Conservation (phyloP, 1,284 basidiomycete species). For the Irpex sp. region DNA sequence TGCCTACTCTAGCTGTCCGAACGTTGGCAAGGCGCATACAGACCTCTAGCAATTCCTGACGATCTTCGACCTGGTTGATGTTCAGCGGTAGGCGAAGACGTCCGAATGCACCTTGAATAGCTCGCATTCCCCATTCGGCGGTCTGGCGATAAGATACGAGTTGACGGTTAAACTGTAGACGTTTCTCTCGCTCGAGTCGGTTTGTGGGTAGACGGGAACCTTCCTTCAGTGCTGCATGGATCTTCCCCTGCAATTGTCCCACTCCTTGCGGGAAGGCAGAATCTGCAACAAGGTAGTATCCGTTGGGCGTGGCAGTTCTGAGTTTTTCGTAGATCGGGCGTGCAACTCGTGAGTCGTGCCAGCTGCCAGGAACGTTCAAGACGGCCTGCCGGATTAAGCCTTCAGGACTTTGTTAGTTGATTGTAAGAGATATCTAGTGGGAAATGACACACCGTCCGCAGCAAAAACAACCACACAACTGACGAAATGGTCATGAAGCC, state of each 20-base stretch:
- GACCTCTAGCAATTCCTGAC: slow-evolving; percentile 29
- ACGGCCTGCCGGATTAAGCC: slow-evolving; percentile 29
- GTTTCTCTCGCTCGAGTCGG: slow-evolving; percentile 15
- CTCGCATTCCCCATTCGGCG: slow-evolving; percentile 43
- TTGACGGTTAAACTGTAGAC: slow-evolving; percentile 27
- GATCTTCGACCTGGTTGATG: slow-evolving; percentile 22
- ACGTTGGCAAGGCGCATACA: slow-evolving; percentile 31
- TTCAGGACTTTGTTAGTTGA: not conserved
- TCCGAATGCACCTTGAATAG: slow-evolving; percentile 40
- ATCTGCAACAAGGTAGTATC: slow-evolving; percentile 39
- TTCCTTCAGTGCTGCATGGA: slow-evolving; percentile 38
- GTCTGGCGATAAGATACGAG: slow-evolving; percentile 37
- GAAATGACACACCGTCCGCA: slow-evolving; percentile 26
- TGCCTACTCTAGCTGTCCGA: slow-evolving; percentile 26
- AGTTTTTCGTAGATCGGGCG: slow-evolving; percentile 35
- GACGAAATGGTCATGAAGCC: slow-evolving; percentile 38
- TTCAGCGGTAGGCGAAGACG: slow-evolving; percentile 33
- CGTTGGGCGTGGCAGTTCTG: slow-evolving; percentile 27
- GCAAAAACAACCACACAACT: slow-evolving; percentile 29
- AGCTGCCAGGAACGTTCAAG: slow-evolving; percentile 43
- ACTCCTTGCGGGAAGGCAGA: slow-evolving; percentile 40
- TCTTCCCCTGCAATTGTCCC: slow-evolving; percentile 27
- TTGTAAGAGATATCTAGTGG: not conserved
- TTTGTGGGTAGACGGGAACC: slow-evolving; percentile 27
- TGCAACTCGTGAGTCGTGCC: slow-evolving; percentile 43